Percentiles rank a stretch among this genome's conserved stretches.
Conservation (phyloP, 352 stramenopile species). For the Blastocystis sp. region DNA sequence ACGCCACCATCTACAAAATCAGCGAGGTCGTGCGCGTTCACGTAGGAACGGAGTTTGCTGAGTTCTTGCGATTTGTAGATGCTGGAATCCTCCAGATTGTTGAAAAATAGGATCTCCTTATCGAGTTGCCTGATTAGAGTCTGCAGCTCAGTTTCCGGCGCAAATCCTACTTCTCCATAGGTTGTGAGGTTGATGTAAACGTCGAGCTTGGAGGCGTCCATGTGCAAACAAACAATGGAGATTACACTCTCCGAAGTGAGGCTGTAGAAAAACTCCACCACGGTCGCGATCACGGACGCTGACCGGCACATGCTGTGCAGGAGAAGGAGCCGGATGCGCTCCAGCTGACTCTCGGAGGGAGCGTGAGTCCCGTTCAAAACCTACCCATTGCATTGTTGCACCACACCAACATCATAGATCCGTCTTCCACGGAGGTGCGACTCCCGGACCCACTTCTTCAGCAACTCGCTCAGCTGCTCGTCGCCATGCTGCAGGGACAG, state of each 20-base stretch:
- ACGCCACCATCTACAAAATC: conserved; percentile 8
- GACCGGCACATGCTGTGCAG: conserved; percentile 7
- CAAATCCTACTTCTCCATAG: not conserved
- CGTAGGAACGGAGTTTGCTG: conserved; percentile 52
- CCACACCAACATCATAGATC: conserved; percentile 37
- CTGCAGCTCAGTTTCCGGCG: not conserved
- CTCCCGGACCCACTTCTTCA: conserved; percentile 19
- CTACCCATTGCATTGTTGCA: not conserved
- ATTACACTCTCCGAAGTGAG: not conserved
- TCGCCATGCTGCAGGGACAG: not conserved
- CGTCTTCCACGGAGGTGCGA: conserved; percentile 7
- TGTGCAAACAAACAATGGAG: conserved; percentile 21
- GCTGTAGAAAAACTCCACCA: not conserved
- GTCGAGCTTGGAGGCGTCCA: conserved; percentile 22
- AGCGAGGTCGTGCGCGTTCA: not conserved
- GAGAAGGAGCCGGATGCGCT: conserved; percentile 1
- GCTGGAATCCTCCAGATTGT: conserved; percentile 20
- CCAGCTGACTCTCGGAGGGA: not conserved
- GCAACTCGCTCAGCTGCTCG: not conserved
- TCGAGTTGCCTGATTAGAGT: conserved; percentile 38
- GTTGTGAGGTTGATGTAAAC: not conserved
- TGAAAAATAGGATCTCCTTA: conserved; percentile 38
- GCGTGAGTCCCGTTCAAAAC: conserved; percentile 8
- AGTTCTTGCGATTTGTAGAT: conserved; percentile 44
- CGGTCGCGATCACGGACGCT: not conserved